Percentiles rank a stretch among this genome's conserved stretches.
Evolutionary conservation across 2,329 filamentous ascomycete species (phyloP).

Genomic region (Fusarium sp.): DNA sequence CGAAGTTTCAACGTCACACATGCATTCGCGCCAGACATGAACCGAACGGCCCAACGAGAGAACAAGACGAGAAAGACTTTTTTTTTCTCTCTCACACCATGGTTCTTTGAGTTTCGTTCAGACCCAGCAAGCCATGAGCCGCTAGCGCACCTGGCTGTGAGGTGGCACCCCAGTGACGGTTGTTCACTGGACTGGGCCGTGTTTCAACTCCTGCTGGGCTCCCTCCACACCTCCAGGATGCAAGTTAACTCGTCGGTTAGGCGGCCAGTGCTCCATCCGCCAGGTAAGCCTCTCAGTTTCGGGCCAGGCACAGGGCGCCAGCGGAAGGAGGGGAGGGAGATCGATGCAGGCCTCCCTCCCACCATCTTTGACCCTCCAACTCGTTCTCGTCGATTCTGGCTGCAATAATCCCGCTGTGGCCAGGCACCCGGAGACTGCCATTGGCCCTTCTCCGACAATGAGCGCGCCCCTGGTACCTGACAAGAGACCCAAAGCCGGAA

Average conservation of each 20-base stretch:
- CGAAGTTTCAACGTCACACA: constrained; percentile 30
- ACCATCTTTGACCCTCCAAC: constrained; percentile 11
- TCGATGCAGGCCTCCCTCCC: constrained; percentile 20
- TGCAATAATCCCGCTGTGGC: constrained; percentile 16
- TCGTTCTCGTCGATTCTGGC: constrained; percentile 18
- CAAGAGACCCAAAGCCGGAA: constrained; percentile 33
- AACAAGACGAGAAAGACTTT: constrained; percentile 30
- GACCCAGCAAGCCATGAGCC: constrained; percentile 27
- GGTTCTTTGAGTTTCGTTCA: constrained; percentile 16
- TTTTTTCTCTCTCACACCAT: constrained; percentile 8
- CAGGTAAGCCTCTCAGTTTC: constrained; percentile 31
- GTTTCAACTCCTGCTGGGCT: constrained; percentile 34
- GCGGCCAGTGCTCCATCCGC: constrained; percentile 11
- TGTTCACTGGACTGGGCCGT: constrained; percentile 26
- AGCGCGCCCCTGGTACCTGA: constrained; percentile 40
- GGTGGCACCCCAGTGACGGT: constrained; percentile 26
- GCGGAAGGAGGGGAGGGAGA: constrained; percentile 16
- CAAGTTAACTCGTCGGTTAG: constrained; percentile 23
- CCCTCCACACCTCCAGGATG: constrained; percentile 33
- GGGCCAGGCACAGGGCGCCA: constrained; percentile 32
- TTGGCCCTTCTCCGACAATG: constrained; percentile 41
- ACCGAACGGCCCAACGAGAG: constrained; percentile 25
- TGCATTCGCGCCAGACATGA: constrained; percentile 32
- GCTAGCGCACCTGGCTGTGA: constrained; percentile 26
- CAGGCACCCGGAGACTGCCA: constrained; percentile 31